A percentile compares a stretch with the other conserved stretches of the same genome.
Conservation (phyloP, 441 rosid species). For the Gossypium aridum region DNA sequence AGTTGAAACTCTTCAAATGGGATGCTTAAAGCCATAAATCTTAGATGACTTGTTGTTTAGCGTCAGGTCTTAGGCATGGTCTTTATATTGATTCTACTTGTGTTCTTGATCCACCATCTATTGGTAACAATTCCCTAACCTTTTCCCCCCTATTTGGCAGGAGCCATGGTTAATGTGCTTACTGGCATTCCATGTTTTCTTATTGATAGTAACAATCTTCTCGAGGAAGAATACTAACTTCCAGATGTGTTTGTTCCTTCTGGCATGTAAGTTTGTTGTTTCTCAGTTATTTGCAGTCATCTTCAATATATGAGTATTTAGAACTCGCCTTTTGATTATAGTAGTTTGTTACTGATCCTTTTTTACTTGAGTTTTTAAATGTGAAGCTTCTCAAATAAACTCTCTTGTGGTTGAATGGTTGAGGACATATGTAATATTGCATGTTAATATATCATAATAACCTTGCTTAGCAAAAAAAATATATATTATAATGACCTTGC, state of each 20-base stretch:
- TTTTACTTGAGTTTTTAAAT: not conserved
- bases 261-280: slow-evolving; percentile 53
- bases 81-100: not conserved
- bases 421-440: not conserved
- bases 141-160: slow-evolving; percentile 22
- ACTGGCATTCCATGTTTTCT: slow-evolving; percentile 52
- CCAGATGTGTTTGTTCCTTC: slow-evolving; percentile 76
- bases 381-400: not conserved
- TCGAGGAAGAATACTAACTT: slow-evolving; percentile 71
- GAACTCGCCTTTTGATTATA: not conserved
- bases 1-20: not conserved
- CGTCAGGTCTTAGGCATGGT: not conserved
- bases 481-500: not conserved
- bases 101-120: slow-evolving; percentile 2
- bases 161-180: slow-evolving; percentile 79
- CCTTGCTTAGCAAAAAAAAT: not conserved
- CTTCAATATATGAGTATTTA: not conserved
- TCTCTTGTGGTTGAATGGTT: not conserved
- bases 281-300: not conserved
- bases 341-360: not conserved
- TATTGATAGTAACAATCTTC: slow-evolving; percentile 44
- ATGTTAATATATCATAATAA: not conserved
- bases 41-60: not conserved
- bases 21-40: not conserved
- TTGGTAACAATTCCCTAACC: not conserved